These are phyloP conservation scores for Ustilago hordei DNA, from an alignment of 1,284 basidiomycete species.

Conservation along the genomic window DNA sequence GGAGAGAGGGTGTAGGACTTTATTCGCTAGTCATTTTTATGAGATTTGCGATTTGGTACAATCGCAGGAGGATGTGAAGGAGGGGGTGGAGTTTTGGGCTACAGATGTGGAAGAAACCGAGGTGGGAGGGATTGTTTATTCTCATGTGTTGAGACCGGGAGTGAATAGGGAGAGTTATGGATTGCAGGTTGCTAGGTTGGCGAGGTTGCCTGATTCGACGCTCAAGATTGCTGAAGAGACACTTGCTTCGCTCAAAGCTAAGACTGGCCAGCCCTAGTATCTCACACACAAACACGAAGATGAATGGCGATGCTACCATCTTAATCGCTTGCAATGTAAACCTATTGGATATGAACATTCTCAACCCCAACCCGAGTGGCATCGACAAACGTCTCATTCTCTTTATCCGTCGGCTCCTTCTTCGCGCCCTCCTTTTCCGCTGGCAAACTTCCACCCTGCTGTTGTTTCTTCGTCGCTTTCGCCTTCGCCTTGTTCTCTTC, in stretches of 20 bases:
- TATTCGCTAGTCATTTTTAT: constrained; percentile 98
- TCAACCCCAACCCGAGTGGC: constrained; percentile 31
- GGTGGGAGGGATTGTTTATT: constrained; percentile 80
- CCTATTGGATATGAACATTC: constrained; percentile 22
- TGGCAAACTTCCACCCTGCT: constrained; percentile 6
- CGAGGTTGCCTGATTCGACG: constrained; percentile 78
- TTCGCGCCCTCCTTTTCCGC: constrained; percentile 21
- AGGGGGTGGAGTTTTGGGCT: constrained; percentile 81
- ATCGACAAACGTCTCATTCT: constrained; percentile 46
- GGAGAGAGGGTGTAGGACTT: constrained; percentile 80
- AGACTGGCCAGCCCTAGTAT: neutral
- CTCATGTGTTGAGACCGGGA: constrained; percentile 82
- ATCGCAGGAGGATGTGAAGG: neutral
- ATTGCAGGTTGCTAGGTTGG: constrained; percentile 87
- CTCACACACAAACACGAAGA: neutral
- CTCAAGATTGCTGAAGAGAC: constrained; percentile 10
- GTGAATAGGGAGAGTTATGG: constrained; percentile 93
- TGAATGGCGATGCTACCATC: neutral
- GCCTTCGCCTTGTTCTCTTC: constrained; percentile 23
- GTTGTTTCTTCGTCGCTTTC: constrained; percentile 21
- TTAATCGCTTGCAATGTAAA: no score
- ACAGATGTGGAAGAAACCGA: constrained; percentile 80
- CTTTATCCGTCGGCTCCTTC: constrained; percentile 11
- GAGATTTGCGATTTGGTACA: constrained; percentile 82
- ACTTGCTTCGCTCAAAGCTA: constrained; percentile 6